Conservation (phyloP, 31 red algal species). For the Odonthalia washingtoniensis region DNA sequence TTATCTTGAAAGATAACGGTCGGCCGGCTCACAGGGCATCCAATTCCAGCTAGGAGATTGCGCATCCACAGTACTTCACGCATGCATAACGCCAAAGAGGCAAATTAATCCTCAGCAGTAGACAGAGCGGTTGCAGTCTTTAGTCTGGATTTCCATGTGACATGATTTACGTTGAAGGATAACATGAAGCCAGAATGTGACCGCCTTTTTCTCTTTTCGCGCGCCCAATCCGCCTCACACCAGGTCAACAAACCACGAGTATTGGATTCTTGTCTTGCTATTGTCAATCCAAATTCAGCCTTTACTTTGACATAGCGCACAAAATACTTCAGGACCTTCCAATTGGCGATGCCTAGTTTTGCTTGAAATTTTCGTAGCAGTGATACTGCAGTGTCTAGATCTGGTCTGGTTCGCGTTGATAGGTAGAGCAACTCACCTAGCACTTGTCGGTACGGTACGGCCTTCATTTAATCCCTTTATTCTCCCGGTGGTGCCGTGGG, state of each 20-base stretch:
- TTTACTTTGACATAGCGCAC: slow-evolving; percentile 38
- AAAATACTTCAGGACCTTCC: slow-evolving; percentile 35
- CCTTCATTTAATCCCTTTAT: background rate
- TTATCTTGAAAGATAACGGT: slow-evolving; percentile 40
- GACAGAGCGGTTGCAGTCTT: slow-evolving; percentile 16
- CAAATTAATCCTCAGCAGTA: slow-evolving; percentile 40
- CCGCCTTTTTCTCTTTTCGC: background rate
- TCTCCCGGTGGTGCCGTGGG: background rate
- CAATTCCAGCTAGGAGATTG: background rate
- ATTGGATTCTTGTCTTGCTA: background rate
- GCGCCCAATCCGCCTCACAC: slow-evolving; percentile 44
- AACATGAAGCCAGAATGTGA: slow-evolving; percentile 19
- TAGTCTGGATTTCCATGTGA: slow-evolving; percentile 17
- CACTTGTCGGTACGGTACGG: slow-evolving; percentile 1
- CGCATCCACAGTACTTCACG: slow-evolving; percentile 20
- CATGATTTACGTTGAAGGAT: background rate
- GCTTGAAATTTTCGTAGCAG: slow-evolving; percentile 33
- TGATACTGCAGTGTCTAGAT: slow-evolving; percentile 15
- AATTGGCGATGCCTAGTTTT: background rate
- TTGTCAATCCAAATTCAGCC: background rate
- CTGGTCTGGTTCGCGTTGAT: slow-evolving; percentile 12
- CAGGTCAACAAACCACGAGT: background rate
- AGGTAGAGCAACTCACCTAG: slow-evolving; percentile 21
- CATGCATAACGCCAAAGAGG: slow-evolving; percentile 9
- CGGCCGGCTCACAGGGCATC: background rate